Evolutionary conservation across 2,329 filamentous ascomycete species (phyloP), one percentile per base, ranked within the genome.

Genomic region (Akanthomyces dipterigenus): DNA sequence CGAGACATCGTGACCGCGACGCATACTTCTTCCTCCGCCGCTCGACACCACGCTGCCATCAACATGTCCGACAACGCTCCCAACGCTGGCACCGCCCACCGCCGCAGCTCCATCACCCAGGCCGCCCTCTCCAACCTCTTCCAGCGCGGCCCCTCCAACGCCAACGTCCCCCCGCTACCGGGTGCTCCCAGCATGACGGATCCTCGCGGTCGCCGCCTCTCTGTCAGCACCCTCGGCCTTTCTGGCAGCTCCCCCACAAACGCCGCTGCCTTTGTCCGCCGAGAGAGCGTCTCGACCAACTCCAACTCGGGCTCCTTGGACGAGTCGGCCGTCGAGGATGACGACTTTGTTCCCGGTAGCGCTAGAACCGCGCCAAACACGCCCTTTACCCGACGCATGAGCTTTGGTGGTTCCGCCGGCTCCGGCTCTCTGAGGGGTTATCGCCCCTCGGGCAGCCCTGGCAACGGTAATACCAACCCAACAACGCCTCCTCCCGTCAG

Each of bases 331-430:
- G 82, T 89, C 63, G 88, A 91, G 64, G 89, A 93, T 63, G 84
- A 87, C 46, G 84, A 87, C 24, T 76, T 79, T 59, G 75, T 79
- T 43, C 73, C 78, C n/a, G 72, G 75, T 56, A 74, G 75, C 61
- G 71, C 78, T 43, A 83, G 80, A 69, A 84, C 82, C 67, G 81
- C 82, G 18, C 87, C 90, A 38, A 82, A 79, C 58, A 90, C 89
- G 14, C 90, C 92, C 38, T 93, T 93, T 71, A 84, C 84, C 63
- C 88, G 93, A 67, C 89, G 93, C 63, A 87, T 96, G 79, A 97
- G 93, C 76, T 96, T 96, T 70, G 93, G 93, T 64, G 88, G 89
- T 64, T 86, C 91, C 73, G 55, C 55, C 56, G 90, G 90, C 66
- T 80, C 92, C 74, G 83, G 86, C 68, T 88, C 87, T 75, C 84